These are phyloP conservation scores for Aspergillus incahuasiensis DNA, from an alignment of 495 filamentous ascomycete species.

Conservation along the genomic window DNA sequence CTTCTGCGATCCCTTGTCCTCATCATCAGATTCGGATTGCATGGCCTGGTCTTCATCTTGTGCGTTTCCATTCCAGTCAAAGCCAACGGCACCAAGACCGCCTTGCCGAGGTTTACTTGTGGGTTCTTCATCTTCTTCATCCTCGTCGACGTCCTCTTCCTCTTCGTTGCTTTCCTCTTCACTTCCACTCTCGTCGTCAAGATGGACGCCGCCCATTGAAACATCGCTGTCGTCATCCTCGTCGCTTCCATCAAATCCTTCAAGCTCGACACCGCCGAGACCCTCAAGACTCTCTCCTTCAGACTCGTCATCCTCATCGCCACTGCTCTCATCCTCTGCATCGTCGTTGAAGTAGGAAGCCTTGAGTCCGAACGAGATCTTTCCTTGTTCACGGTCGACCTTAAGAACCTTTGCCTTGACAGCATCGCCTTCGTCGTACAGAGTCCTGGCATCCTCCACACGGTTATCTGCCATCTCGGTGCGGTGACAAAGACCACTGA, in stretches of 20 bases:
- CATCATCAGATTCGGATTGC: slow-evolving; percentile 43
- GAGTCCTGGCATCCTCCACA: slow-evolving; percentile 70
- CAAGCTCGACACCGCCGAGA: slow-evolving; percentile 41
- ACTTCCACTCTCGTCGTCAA: slow-evolving; percentile 48
- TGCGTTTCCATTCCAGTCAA: slow-evolving; percentile 77
- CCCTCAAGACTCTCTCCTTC: slow-evolving; percentile 45
- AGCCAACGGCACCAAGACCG: slow-evolving; percentile 73
- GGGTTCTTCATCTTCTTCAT: slow-evolving; percentile 19
- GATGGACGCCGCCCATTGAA: slow-evolving; percentile 49
- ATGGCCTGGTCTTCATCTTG: slow-evolving; percentile 44
- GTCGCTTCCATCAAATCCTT: slow-evolving; percentile 34
- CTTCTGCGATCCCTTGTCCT: slow-evolving; percentile 48
- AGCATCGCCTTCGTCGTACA: slow-evolving; percentile 82
- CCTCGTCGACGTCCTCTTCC: background rate
- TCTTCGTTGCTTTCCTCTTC: slow-evolving; percentile 28
- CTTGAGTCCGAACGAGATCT: slow-evolving; percentile 86
- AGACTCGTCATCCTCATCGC: slow-evolving; percentile 43
- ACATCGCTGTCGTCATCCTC: slow-evolving; percentile 45
- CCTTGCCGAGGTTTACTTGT: slow-evolving; percentile 23
- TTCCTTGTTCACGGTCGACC: slow-evolving; percentile 64
- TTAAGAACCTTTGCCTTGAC: slow-evolving; percentile 87
- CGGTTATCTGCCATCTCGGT: slow-evolving; percentile 81
- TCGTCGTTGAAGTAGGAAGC: slow-evolving; percentile 77
- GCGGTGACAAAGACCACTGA: slow-evolving; percentile 88
- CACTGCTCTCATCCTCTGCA: slow-evolving; percentile 53